Conservation (phyloP, 1,284 basidiomycete species). For the Sporisorium exsertum region DNA sequence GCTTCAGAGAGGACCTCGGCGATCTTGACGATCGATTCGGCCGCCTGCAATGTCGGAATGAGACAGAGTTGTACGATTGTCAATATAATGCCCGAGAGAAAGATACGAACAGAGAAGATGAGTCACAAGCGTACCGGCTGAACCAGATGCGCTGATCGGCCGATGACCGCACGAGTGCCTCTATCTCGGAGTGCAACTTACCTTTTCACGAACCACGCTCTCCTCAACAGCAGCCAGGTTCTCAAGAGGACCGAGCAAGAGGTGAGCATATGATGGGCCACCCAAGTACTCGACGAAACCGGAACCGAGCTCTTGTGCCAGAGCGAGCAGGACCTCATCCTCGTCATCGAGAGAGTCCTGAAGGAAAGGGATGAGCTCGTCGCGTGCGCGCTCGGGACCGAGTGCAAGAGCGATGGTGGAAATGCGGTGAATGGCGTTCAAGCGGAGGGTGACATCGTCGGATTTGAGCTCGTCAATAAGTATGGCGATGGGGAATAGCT, state of each 20-base stretch:
- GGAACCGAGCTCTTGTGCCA: conserved; percentile 91
- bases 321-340: conserved; percentile 95
- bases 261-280: conserved; percentile 86
- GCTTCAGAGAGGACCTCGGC: conserved; percentile 80
- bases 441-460: conserved; percentile 85
- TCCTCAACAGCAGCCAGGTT: conserved; percentile 97
- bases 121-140: background rate
- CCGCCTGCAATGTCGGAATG: conserved; percentile 73
- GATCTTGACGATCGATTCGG: conserved; percentile 95
- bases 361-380: conserved; percentile 96
- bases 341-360: conserved; percentile 99
- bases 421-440: conserved; percentile 97
- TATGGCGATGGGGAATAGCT: conserved; percentile 72
- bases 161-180: background rate
- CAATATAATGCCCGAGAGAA: conserved; percentile 1
- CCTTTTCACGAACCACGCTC: conserved; percentile 98
- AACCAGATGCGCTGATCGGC: background rate
- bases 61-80: background rate
- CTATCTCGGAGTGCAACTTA: conserved; percentile 66
- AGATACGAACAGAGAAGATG: background rate
- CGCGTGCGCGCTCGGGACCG: conserved; percentile 92
- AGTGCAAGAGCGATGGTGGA: conserved; percentile 98
- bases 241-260: conserved; percentile 91
- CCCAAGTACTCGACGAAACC: conserved; percentile 91
- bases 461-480: conserved; percentile 91